Evolutionary conservation across 225 moss, liverwort and hornwort species (phyloP), one percentile per base, ranked within the genome.

Genomic region (Pseudisothecium myosuroides): DNA sequence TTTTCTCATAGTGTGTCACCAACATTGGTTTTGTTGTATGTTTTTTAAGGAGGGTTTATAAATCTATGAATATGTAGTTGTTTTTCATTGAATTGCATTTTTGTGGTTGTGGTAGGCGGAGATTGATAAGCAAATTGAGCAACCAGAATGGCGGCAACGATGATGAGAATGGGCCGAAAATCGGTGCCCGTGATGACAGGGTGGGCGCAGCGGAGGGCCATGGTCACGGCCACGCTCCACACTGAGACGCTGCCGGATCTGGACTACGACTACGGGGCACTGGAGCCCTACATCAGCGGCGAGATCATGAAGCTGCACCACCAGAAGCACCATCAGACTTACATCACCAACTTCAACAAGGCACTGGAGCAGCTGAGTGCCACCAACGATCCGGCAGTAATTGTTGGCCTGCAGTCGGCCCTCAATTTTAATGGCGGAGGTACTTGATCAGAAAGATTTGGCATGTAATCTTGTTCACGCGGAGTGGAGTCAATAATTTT

Each of bases 271-370:
- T 98, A 98, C 58, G 96, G 95, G 45, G 98, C 92, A 20, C 89
- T 98, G 87, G 98, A 98, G 92, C 98, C 98, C 4, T 90, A 63
- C 80, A 98, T 98, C 85, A 98, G 97, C n/a, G 96, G 90, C 24
- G 96, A 97, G 22, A 98, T 98, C 88, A 98, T 98, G 98, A 86
- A 96, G 93, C 88, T 98, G 90, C 98, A 98, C 91, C 98, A 98
- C 84, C 90, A 95, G 91, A 98, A 98, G 96, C 98, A 98, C 92
- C 98, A 98, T 82, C 98, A 97, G 93, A 94, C 98, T 27, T 98
- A 98, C 86, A 83, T 98, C 68, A 98, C 98, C 26, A 95, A 95
- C 74, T 97, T 92, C 92, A 98, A 98, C 88, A 97, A 98, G 93
- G 97, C 96, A 41, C 90, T 98, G 39, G 98, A 98, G 91, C 96